Base-by-base conservation (phyloP, 352 stramenopile genomes). In the Phytophthora foliorum region DNA sequence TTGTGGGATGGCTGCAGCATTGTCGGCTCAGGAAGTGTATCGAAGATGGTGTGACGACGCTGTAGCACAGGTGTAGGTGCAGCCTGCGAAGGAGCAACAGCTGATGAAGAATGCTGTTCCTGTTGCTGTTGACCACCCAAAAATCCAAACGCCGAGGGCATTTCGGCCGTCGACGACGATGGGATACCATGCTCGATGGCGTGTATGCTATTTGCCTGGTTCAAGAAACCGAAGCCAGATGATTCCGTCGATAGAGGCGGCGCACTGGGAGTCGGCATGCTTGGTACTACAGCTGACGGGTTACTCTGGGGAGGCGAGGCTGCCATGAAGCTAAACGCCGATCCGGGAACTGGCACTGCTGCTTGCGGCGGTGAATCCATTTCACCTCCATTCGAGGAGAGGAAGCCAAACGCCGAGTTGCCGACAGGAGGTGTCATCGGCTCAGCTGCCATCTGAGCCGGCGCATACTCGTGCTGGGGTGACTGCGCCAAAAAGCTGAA, bases 131-230 rank as follows among this genome's bases (percentile, higher is more conserved):
- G 68, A 13, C 39, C 56, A 36, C 49, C 72, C 32, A 92, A 57
- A 39, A 93, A 90, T 27, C 74, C 70, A 42, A 92, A 92, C 19
- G 78, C 83, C 11, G 83, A 91, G 1, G 66, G 45, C 2, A 17
- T 34, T 38, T 67, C 54, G 24, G 63, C 24, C 0, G 66, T 63
- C 31, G 64, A 58, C 14, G 63, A 58, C 24, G 65, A 71, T 27
- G 72, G 56, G 14, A 75, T 72, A 21, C 56, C 59, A 56, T 71
- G 50, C n/a, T 67, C 57, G 55, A 64, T 49, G n/a, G 59, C 62
- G 24, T 74, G 49, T 4, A 54, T 8, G 31, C 46, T 67, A 38
- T 29, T 62, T 53, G 21, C n/a, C 21, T 66, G 46, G 22, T 77
- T 81, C 21, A 88, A 34, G 14, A 86, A 84, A 19, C 59, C 56